Evolutionary conservation across 805 yeast genomes (phyloP).

Genomic region (Candida patagonica): DNA sequence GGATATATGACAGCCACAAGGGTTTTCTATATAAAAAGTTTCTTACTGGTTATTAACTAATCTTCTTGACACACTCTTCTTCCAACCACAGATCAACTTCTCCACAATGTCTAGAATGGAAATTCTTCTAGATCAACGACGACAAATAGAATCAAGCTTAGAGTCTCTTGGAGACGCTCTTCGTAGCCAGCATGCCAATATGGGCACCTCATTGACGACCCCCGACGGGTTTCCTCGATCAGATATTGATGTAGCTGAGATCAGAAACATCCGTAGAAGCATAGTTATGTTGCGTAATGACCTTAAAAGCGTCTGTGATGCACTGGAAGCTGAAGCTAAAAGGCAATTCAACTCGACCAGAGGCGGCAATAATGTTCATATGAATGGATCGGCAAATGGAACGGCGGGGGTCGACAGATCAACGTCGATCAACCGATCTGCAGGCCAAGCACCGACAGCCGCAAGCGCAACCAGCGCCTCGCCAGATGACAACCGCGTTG

Average conservation of each 20-base stretch:
- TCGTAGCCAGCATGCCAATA: constrained; percentile 39
- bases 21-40: too few relatives aligned
- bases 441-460: too few relatives aligned
- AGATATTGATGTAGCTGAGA: constrained; percentile 69
- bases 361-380: neutral
- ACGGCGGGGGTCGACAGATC: neutral
- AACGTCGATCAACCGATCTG: neutral
- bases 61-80: too few relatives aligned
- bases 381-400: constrained; percentile 1
- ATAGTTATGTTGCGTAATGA: constrained; percentile 69
- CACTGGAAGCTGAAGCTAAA: constrained; percentile 36
- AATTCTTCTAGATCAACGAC: neutral
- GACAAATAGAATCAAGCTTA: constrained; percentile 35
- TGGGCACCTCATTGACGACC: constrained; percentile 57
- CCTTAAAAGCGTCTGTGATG: constrained; percentile 38
- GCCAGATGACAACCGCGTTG: constrained; percentile 5
- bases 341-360: neutral
- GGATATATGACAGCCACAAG: too few relatives aligned
- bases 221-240: constrained; percentile 77
- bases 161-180: constrained; percentile 36
- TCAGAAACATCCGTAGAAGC: constrained; percentile 52
- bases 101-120: neutral
- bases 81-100: too few relatives aligned
- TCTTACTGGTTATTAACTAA: too few relatives aligned
- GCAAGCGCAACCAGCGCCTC: constrained; percentile 1